phyloP scores from a whole-genome alignment of 768 basidiomycete genomes.

The Suillus bovinus region DNA sequence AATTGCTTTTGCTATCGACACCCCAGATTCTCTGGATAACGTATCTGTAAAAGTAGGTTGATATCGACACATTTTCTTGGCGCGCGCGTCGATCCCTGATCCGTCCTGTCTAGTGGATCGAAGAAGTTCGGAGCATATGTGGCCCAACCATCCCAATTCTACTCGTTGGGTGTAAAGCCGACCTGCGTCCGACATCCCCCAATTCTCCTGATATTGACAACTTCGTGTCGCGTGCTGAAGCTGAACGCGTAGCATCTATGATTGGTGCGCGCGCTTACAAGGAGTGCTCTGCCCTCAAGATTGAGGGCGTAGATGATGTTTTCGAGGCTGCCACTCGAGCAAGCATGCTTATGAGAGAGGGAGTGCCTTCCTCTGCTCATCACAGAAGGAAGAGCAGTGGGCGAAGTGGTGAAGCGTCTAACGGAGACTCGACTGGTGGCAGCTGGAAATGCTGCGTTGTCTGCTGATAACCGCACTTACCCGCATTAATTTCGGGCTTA shows the following conservation, averaged over 20 bases:
- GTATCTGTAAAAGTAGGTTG: slow-evolving; percentile 80
- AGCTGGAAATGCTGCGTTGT: slow-evolving; percentile 67
- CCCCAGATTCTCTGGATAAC: slow-evolving; percentile 95
- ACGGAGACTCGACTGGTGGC: slow-evolving; percentile 44
- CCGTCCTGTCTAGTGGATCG: slow-evolving; percentile 76
- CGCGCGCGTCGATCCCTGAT: slow-evolving; percentile 16
- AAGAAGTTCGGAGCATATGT: slow-evolving; percentile 96
- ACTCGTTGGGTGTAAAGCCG: slow-evolving; percentile 95
- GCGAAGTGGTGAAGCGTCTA: slow-evolving; percentile 32
- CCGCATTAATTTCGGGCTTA: slow-evolving; percentile 1
- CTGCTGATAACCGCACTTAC: slow-evolving; percentile 41
- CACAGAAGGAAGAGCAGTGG: slow-evolving; percentile 57
- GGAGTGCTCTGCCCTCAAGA: slow-evolving; percentile 89
- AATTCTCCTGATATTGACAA: slow-evolving; percentile 46
- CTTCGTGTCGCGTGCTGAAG: slow-evolving; percentile 77
- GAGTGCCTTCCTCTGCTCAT: slow-evolving; percentile 56
- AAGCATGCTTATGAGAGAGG: slow-evolving; percentile 94
- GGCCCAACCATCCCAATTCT: slow-evolving; percentile 91
- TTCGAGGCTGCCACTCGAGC: slow-evolving; percentile 97
- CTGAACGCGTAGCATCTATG: slow-evolving; percentile 73
- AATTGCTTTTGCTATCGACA: slow-evolving; percentile 95
- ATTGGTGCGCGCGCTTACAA: slow-evolving; percentile 95
- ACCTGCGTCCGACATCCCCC: slow-evolving; percentile 73
- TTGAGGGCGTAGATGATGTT: slow-evolving; percentile 93
- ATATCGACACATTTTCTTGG: slow-evolving; percentile 11